Base-by-base conservation (phyloP, 2,329 filamentous ascomycete genomes). In the Chrysosporium queenslandicum region DNA sequence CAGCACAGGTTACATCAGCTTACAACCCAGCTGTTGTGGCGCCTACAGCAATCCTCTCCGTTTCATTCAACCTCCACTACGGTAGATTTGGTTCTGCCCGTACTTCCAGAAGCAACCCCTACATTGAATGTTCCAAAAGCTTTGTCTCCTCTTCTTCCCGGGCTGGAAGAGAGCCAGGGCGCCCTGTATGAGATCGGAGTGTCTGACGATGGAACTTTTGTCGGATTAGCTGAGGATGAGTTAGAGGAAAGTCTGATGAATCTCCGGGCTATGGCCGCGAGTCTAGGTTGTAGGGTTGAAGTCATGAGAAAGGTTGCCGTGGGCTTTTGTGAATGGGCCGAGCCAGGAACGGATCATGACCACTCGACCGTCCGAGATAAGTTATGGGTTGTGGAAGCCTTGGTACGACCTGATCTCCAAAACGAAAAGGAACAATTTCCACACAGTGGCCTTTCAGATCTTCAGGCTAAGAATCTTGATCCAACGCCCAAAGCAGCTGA, bases 101-200 rank as follows among this genome's bases (percentile, higher is more conserved):
- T 81, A 55, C 71, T 94, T 2, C 87, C 87, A 0, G 82, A 90
- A 51, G 69, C 68, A 50, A 74, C 76, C 7, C 65, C 73, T 6
- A 80, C 82, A 56, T 73, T 89, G 5, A 81, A 73, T 21, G 68
- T 71, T 12, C 74, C 74, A 30, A 71, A 72, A 21, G 74, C 76
- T 58, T 77, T 77, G 6, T 72, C 73, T 39, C 77, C 74, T 46
- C 69, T 83, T 29, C 68, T 82, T 11, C 78, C 90, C 1, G 89
- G 92, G 0, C 73, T 98, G 7, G 91, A 97, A 65, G 90, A 95
- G 65, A 96, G 89, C 14, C 85, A 87, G 59, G 92, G 92, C 4
- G 92, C 92, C 0, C 70, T 97, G 46, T 98, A 98, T 61, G 91
- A 98, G 67, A 94, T 98, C 66, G 92, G 92, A 0, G 89, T 98